Conservation (phyloP, 225 moss, liverwort and hornwort genomes). For the Pseudisothecium myosuroides region DNA sequence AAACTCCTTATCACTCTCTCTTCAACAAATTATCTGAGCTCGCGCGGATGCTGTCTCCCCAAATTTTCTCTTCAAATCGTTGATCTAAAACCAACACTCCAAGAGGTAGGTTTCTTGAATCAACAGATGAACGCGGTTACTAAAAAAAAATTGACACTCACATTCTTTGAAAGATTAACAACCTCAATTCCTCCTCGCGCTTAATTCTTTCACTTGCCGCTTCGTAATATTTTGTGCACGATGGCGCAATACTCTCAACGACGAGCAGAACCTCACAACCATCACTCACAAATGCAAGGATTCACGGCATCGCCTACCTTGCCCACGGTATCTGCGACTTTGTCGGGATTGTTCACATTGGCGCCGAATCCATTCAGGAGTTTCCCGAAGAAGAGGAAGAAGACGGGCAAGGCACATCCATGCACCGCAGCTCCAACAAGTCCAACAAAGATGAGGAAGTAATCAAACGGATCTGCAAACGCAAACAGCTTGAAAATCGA, state of each 20-base stretch:
- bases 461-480: conserved; percentile 50
- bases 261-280: not conserved
- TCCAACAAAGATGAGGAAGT: conserved; percentile 38
- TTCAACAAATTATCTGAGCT: not conserved
- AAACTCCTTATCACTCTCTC: not conserved
- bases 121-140: not conserved
- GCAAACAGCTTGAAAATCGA: conserved; percentile 48
- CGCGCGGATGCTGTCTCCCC: not conserved
- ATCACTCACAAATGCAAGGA: not conserved
- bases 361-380: conserved; percentile 63
- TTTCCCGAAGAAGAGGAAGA: conserved; percentile 63
- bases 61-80: not conserved
- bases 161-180: not conserved
- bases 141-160: too few relatives aligned
- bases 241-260: not conserved
- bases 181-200: not conserved
- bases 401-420: conserved; percentile 53
- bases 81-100: not conserved
- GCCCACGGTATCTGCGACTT: conserved; percentile 2
- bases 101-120: not conserved
- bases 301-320: not conserved
- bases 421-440: conserved; percentile 43
- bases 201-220: not conserved
- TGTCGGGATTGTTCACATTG: not conserved
- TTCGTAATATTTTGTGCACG: not conserved